Conservation (phyloP, 2,329 filamentous ascomycete species). For the Graphium sp. region DNA sequence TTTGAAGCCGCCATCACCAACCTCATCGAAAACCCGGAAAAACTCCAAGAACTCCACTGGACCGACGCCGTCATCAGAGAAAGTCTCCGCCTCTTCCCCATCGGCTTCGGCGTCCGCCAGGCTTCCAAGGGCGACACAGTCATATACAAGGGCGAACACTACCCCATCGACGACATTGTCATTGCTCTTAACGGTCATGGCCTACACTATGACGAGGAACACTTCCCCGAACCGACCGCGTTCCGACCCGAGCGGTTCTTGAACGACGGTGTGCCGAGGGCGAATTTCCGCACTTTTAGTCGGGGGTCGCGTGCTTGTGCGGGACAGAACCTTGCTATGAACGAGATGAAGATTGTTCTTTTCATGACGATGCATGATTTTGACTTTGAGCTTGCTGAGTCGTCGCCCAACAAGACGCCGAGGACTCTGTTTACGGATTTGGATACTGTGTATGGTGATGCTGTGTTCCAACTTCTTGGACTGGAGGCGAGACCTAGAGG, state of each 20-base stretch:
- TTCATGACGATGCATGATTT: conserved; percentile 10
- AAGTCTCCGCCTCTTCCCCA: conserved; percentile 30
- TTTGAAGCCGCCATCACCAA: conserved; percentile 14
- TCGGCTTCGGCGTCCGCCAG: conserved; percentile 21
- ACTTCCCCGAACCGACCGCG: conserved; percentile 18
- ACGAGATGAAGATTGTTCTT: conserved; percentile 14
- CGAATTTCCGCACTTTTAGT: conserved; percentile 16
- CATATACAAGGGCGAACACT: conserved; percentile 18
- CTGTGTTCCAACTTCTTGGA: conserved; percentile 2
- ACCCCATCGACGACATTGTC: conserved; percentile 16
- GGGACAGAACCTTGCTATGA: conserved; percentile 16
- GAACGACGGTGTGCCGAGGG: conserved; percentile 4
- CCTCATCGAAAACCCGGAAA: conserved; percentile 20
- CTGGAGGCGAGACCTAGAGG: too few relatives aligned
- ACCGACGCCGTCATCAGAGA: conserved; percentile 38
- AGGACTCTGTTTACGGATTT: conserved; percentile 9
- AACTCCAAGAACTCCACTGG: conserved; percentile 31
- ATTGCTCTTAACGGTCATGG: conserved; percentile 7
- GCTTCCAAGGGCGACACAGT: conserved; percentile 14
- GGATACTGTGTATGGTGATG: conserved; percentile 10
- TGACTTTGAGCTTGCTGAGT: conserved; percentile 9
- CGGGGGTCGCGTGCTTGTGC: conserved; percentile 17
- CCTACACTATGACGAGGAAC: conserved; percentile 13
- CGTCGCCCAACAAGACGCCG: conserved; percentile 7
- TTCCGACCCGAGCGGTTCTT: conserved; percentile 26